These are phyloP conservation scores for Debaryomyces coudertii DNA, from an alignment of 1,139 yeast genomes.

Conservation along the genomic window DNA sequence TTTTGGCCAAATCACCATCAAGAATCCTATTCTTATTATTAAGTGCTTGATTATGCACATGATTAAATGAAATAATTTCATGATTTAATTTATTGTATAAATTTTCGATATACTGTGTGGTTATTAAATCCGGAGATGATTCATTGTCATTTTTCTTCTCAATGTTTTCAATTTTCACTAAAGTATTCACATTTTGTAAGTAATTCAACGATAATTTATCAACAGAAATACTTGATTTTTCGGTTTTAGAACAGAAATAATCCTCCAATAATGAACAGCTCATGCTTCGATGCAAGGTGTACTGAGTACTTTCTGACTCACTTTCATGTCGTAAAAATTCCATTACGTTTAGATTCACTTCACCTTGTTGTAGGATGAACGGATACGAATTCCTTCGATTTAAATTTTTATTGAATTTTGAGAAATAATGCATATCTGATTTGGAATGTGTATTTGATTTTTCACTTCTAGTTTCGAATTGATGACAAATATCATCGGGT, in stretches of 20 bases:
- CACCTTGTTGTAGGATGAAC: slow-evolving; percentile 24
- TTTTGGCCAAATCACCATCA: slow-evolving; percentile 35
- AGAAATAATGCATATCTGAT: slow-evolving; percentile 7
- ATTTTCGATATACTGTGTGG: slow-evolving; percentile 24
- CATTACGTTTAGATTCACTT: slow-evolving; percentile 35
- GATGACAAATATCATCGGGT: slow-evolving; percentile 3
- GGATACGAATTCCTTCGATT: slow-evolving; percentile 54
- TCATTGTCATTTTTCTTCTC: slow-evolving; percentile 19
- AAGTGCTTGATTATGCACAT: slow-evolving; percentile 33
- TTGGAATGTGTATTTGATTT: background rate
- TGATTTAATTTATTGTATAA: slow-evolving; percentile 34
- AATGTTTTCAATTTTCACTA: slow-evolving; percentile 25
- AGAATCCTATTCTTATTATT: slow-evolving; percentile 33
- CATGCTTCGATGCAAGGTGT: slow-evolving; percentile 26
- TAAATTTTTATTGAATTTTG: slow-evolving; percentile 27
- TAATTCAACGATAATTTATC: slow-evolving; percentile 30
- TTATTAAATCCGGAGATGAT: slow-evolving; percentile 9
- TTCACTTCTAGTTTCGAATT: background rate
- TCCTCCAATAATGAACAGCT: slow-evolving; percentile 53
- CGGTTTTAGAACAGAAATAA: slow-evolving; percentile 20
- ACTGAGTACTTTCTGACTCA: background rate
- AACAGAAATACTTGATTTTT: slow-evolving; percentile 21
- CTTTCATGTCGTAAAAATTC: slow-evolving; percentile 23
- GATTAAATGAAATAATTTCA: slow-evolving; percentile 36
- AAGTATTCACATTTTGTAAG: slow-evolving; percentile 25